These are phyloP conservation scores for Pyrus pyrifolia DNA, from an alignment of 306 rosid species.

Conservation along the genomic window DNA sequence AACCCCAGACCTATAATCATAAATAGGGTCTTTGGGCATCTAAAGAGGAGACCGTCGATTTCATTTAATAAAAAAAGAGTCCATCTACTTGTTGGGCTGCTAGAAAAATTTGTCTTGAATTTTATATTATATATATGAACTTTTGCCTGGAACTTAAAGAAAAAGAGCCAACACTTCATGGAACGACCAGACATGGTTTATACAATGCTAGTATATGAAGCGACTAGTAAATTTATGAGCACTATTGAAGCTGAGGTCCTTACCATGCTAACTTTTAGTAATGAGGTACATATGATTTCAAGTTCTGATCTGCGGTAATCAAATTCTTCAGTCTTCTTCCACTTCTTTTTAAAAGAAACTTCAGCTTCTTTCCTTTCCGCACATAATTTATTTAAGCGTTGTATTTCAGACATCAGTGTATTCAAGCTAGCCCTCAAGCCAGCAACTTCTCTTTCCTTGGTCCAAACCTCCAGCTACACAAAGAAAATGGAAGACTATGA, in stretches of 20 bases:
- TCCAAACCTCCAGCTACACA: conserved; percentile 91
- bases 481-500: conserved; percentile 9
- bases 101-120: not conserved
- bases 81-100: not conserved
- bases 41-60: not conserved
- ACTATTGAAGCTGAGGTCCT: conserved; percentile 8
- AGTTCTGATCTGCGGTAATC: conserved; percentile 96
- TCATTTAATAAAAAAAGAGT: not conserved
- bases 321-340: conserved; percentile 99
- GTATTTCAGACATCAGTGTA: conserved; percentile 83
- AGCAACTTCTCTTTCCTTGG: conserved; percentile 93
- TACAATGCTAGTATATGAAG: not conserved
- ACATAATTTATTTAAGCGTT: conserved; percentile 79
- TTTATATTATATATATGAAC: not conserved
- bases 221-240: conserved; percentile 4
- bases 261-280: conserved; percentile 57
- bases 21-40: not conserved
- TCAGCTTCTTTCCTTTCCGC: conserved; percentile 99
- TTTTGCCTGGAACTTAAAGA: not conserved
- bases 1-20: not conserved
- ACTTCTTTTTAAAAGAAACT: conserved; percentile 91
- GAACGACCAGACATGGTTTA: not conserved
- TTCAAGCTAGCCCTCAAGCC: conserved; percentile 96
- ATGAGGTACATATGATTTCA: conserved; percentile 74
- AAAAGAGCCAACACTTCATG: not conserved